These are phyloP conservation scores for Suillus hirtellus DNA, from an alignment of 768 basidiomycete species.

Conservation along the genomic window DNA sequence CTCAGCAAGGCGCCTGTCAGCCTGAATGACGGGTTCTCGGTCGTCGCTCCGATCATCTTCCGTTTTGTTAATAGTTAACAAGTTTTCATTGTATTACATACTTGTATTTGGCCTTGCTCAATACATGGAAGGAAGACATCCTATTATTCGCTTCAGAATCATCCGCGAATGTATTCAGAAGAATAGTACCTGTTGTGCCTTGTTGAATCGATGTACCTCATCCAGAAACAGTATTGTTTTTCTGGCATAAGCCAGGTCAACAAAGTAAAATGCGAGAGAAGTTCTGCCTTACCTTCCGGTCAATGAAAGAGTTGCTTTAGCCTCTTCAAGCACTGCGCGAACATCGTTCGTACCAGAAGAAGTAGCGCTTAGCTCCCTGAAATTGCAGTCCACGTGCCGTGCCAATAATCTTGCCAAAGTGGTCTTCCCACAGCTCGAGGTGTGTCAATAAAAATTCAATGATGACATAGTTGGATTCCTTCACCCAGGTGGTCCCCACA, in stretches of 20 bases:
- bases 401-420: slow-evolving; percentile 76
- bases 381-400: slow-evolving; percentile 53
- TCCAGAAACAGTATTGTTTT: slow-evolving; percentile 79
- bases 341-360: slow-evolving; percentile 69
- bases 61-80: slow-evolving; percentile 2
- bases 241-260: slow-evolving; percentile 35
- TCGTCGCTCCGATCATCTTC: slow-evolving; percentile 80
- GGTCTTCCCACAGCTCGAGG: slow-evolving; percentile 65
- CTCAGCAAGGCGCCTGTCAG: slow-evolving; percentile 70
- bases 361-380: slow-evolving; percentile 81
- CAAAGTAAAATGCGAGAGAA: not conserved
- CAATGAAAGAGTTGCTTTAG: slow-evolving; percentile 61
- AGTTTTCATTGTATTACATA: slow-evolving; percentile 21
- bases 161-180: not conserved
- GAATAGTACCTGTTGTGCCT: slow-evolving; percentile 57
- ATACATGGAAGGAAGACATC: slow-evolving; percentile 82
- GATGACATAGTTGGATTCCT: slow-evolving; percentile 9
- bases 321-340: slow-evolving; percentile 73
- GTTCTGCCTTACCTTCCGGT: slow-evolving; percentile 53
- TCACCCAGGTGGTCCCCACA: slow-evolving; percentile 79
- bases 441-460: not conserved
- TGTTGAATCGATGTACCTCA: slow-evolving; percentile 82
- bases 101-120: slow-evolving; percentile 76
- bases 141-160: slow-evolving; percentile 34
- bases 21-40: slow-evolving; percentile 89